Evolutionary conservation across 2,329 filamentous ascomycete species (phyloP).

Genomic region (Hypomyces perniciosus): DNA sequence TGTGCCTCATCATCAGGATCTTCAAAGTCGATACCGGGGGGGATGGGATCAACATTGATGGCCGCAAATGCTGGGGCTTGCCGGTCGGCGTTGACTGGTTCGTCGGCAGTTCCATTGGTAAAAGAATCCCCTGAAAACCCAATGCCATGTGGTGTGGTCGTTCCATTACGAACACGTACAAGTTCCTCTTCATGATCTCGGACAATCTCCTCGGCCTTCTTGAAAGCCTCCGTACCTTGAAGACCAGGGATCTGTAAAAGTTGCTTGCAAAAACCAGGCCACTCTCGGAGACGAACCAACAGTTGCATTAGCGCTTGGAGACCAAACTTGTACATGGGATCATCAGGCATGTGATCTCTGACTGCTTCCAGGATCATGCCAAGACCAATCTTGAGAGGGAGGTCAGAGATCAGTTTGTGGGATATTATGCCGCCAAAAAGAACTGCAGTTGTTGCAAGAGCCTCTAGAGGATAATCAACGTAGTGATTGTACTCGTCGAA

Average conservation of each 20-base stretch:
- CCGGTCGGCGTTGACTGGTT: slow-evolving; percentile 52
- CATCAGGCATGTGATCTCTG: slow-evolving; percentile 71
- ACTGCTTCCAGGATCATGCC: slow-evolving; percentile 98
- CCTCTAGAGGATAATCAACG: slow-evolving; percentile 91
- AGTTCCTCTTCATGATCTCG: slow-evolving; percentile 59
- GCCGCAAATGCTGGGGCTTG: slow-evolving; percentile 68
- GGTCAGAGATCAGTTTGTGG: slow-evolving; percentile 80
- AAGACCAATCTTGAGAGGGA: slow-evolving; percentile 88
- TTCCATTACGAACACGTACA: slow-evolving; percentile 49
- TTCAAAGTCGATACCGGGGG: slow-evolving; percentile 60
- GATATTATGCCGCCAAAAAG: slow-evolving; percentile 96
- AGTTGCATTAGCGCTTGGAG: slow-evolving; percentile 91
- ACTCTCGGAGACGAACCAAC: slow-evolving; percentile 75
- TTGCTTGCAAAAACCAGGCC: slow-evolving; percentile 90
- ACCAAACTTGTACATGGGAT: slow-evolving; percentile 97
- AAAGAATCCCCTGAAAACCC: slow-evolving; percentile 43
- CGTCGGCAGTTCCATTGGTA: slow-evolving; percentile 66
- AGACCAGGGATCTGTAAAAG: slow-evolving; percentile 76
- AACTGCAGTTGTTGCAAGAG: slow-evolving; percentile 89
- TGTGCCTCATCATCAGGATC: slow-evolving; percentile 81
- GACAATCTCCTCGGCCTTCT: slow-evolving; percentile 75
- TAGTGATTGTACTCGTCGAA: slow-evolving; percentile 98
- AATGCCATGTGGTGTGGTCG: slow-evolving; percentile 32
- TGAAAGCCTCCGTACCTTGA: slow-evolving; percentile 77
- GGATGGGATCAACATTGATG: slow-evolving; percentile 67